These are phyloP conservation scores for Alternaria dauci DNA, from an alignment of 2,329 filamentous ascomycete species.

Conservation along the genomic window DNA sequence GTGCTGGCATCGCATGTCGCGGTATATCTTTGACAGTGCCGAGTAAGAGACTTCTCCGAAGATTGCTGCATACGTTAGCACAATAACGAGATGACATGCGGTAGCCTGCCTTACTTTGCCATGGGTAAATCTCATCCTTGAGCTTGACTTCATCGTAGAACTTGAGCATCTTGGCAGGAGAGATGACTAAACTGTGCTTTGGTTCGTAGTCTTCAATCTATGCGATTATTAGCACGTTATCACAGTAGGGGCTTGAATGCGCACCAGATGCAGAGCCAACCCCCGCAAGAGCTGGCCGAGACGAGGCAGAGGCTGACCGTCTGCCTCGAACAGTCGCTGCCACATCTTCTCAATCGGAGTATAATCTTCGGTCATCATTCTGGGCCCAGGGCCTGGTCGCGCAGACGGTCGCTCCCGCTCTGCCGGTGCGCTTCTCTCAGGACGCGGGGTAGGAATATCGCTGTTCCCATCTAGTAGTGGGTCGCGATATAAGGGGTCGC, in stretches of 20 bases:
- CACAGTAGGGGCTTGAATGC: constrained; percentile 29
- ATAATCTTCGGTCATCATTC: constrained; percentile 48
- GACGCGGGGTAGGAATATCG: constrained; percentile 41
- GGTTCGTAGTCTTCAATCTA: constrained; percentile 75
- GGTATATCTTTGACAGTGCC: constrained; percentile 57
- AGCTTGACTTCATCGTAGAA: constrained; percentile 76
- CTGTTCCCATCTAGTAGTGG: constrained; percentile 44
- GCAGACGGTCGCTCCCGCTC: constrained; percentile 34
- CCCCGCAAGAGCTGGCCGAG: constrained; percentile 76
- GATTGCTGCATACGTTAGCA: constrained; percentile 41
- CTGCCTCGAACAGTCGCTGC: constrained; percentile 75
- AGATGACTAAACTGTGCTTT: constrained; percentile 73
- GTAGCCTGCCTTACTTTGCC: constrained; percentile 64
- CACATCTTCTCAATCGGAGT: constrained; percentile 72
- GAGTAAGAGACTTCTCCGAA: constrained; percentile 55
- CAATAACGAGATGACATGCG: background rate
- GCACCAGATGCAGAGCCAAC: constrained; percentile 76
- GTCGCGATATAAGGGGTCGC: constrained; percentile 44
- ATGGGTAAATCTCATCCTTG: constrained; percentile 72
- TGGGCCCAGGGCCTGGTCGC: constrained; percentile 38
- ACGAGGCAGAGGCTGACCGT: constrained; percentile 72
- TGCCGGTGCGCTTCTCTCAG: constrained; percentile 35
- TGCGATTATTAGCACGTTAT: constrained; percentile 16
- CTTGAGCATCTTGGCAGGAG: constrained; percentile 75
- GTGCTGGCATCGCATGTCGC: constrained; percentile 58